Evolutionary conservation across 768 basidiomycete species (phyloP).

Genomic region (Botryobasidium botryosum): DNA sequence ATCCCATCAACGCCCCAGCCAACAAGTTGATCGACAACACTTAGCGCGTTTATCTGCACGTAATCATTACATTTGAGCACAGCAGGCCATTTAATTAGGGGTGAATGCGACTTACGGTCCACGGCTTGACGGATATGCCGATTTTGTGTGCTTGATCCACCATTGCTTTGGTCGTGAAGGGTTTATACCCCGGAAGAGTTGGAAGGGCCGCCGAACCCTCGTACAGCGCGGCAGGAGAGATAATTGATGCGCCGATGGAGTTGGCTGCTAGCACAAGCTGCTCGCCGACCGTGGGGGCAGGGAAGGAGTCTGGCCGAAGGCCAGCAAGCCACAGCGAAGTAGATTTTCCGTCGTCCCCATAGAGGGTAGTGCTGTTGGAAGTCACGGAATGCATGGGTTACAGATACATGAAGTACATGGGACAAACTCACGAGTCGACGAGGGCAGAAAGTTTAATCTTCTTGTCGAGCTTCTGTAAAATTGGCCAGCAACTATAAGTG

Average conservation of each 20-base stretch:
- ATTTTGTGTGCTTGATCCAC: slow-evolving; percentile 45
- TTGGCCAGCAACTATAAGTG: slow-evolving; percentile 1
- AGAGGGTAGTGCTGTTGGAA: slow-evolving; percentile 6
- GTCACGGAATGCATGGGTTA: neutral
- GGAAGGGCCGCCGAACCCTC: slow-evolving; percentile 29
- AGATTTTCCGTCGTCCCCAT: slow-evolving; percentile 23
- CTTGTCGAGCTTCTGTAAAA: slow-evolving; percentile 35
- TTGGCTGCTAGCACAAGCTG: slow-evolving; percentile 54
- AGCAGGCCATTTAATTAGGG: too few relatives aligned
- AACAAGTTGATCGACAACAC: slow-evolving; percentile 41
- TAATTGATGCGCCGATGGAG: slow-evolving; percentile 41
- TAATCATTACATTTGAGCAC: too few relatives aligned
- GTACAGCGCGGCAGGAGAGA: slow-evolving; percentile 35
- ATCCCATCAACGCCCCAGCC: slow-evolving; percentile 54
- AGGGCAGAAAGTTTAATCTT: slow-evolving; percentile 44
- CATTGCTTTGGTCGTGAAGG: slow-evolving; percentile 55
- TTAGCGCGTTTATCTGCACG: slow-evolving; percentile 47
- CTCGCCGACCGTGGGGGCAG: slow-evolving; percentile 38
- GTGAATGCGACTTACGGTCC: slow-evolving; percentile 33
- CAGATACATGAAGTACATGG: slow-evolving; percentile 5
- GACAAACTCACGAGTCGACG: slow-evolving; percentile 39
- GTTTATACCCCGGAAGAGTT: slow-evolving; percentile 26
- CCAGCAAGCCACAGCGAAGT: slow-evolving; percentile 56
- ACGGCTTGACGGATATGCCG: slow-evolving; percentile 49
- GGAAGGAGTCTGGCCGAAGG: slow-evolving; percentile 41